A percentile compares a stretch with the other conserved stretches of the same genome.
Evolutionary conservation across 108 stramenopile genomes (phyloP).

Genomic region (Parmales sp.): DNA sequence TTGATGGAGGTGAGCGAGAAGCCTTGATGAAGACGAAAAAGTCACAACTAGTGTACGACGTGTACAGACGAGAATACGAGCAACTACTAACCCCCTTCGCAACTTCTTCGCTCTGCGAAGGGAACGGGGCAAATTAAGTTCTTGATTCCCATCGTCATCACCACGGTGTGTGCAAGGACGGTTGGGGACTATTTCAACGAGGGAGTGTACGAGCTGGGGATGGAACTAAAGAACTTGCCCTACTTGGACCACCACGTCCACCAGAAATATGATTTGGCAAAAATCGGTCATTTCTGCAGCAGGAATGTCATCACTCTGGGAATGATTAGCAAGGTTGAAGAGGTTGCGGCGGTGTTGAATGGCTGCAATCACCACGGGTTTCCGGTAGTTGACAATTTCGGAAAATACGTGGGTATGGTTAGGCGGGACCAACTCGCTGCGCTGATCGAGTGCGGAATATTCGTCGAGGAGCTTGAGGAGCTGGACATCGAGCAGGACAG

Average conservation of each 20-base stretch:
- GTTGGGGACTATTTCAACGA: slow-evolving; percentile 17
- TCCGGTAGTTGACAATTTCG: slow-evolving; percentile 45
- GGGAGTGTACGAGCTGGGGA: slow-evolving; percentile 35
- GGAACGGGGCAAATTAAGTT: slow-evolving; percentile 47
- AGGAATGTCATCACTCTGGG: slow-evolving; percentile 22
- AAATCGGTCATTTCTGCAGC: slow-evolving; percentile 46
- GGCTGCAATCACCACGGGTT: slow-evolving; percentile 43
- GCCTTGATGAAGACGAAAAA: no score
- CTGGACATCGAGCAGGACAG: no score
- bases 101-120: no score
- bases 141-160: slow-evolving; percentile 44
- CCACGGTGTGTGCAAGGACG: slow-evolving; percentile 32
- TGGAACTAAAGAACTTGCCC: slow-evolving; percentile 25
- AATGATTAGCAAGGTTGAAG: slow-evolving; percentile 22
- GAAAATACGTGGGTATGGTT: slow-evolving; percentile 34
- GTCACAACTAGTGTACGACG: no score
- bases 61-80: no score
- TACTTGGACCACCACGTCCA: slow-evolving; percentile 34
- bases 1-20: no score
- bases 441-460: slow-evolving; percentile 39
- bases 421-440: slow-evolving; percentile 43
- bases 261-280: slow-evolving; percentile 19
- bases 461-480: slow-evolving; percentile 30
- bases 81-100: no score
- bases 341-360: slow-evolving; percentile 29